Evolutionary conservation across 2,329 filamentous ascomycete genomes (phyloP).

Genomic region (Hypoxylon sp.): DNA sequence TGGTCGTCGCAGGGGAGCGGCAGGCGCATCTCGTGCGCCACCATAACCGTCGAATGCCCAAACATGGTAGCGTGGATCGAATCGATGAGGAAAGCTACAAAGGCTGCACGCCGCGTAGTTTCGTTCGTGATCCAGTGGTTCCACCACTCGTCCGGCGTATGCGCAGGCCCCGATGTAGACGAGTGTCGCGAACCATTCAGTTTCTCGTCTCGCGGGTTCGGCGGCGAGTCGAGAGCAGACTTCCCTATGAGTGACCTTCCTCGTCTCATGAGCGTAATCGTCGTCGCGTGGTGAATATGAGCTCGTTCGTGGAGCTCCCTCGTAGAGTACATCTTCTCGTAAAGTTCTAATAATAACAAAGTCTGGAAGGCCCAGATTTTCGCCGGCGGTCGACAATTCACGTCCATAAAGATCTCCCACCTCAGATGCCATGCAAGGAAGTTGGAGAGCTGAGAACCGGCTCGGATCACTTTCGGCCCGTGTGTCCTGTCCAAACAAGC

Average conservation of each 20-base stretch:
- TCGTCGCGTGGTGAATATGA: conserved; percentile 96
- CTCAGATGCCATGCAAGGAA: conserved; percentile 93
- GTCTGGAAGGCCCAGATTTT: conserved; percentile 97
- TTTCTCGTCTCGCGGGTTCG: conserved; percentile 71
- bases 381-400: conserved; percentile 87
- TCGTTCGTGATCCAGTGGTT: conserved; percentile 95
- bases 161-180: conserved; percentile 66
- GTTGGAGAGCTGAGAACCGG: conserved; percentile 83
- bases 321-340: conserved; percentile 98
- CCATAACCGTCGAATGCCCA: conserved; percentile 95
- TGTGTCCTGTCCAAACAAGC: conserved; percentile 87
- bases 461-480: conserved; percentile 74
- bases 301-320: conserved; percentile 90
- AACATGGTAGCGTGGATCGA: conserved; percentile 98
- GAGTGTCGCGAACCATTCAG: conserved; percentile 65
- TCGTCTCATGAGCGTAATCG: conserved; percentile 91
- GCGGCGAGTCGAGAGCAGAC: conserved; percentile 83
- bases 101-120: conserved; percentile 86
- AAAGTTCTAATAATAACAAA: conserved; percentile 85
- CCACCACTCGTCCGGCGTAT: conserved; percentile 90
- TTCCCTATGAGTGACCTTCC: conserved; percentile 90
- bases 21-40: conserved; percentile 91
- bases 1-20: conserved; percentile 92
- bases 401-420: conserved; percentile 94
- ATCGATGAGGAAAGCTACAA: conserved; percentile 93